Evolutionary conservation across 129 eudicot species (phyloP), one percentile per base, ranked within the genome.

Genomic region (Logfia minima): DNA sequence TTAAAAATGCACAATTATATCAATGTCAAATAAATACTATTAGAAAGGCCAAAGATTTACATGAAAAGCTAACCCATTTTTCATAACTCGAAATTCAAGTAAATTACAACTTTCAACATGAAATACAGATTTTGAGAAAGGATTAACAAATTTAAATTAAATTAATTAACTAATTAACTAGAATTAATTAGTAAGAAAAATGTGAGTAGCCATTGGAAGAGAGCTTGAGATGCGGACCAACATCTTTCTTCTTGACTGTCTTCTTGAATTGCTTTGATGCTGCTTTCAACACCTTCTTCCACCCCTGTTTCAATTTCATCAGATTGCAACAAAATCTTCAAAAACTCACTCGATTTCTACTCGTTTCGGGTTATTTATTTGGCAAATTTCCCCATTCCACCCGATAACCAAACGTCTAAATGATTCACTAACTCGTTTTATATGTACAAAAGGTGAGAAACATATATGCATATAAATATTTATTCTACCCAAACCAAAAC

Each of bases 201-300:
- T 70, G 52, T n/a, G 78, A 76, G 26, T 65, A 51, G 32, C 70
- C 81, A 69, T 63, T 68, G 72, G 86, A 72, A 8, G 39, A 37
- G 13, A 78, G 68, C 85, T 55, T 77, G 18, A 81, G 61, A 56
- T 72, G 86, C 21, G 63, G 72, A 66, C 68, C 67, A 18, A 81
- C 62, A 5, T 81, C 87, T 77, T 78, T 84, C 84, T 89, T 86
- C 85, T 80, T 87, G 70, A 52, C 77, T 62, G 80, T 87, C 87
- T 81, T 92, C 92, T 92, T 92, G 87, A 92, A 92, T n/a, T 84
- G 93, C 72, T 84, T 90, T 3, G 90, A 70, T 41, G 96, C 89
- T 37, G 87, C 91, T 75, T 86, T 92, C 72, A 92, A 71, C 75
- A 85, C 83, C 82, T 89, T 92, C 63, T 67, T 85, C 96, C 90